Conservation (phyloP, 768 basidiomycete genomes). For the Leucocoprinus birnbaumii region DNA sequence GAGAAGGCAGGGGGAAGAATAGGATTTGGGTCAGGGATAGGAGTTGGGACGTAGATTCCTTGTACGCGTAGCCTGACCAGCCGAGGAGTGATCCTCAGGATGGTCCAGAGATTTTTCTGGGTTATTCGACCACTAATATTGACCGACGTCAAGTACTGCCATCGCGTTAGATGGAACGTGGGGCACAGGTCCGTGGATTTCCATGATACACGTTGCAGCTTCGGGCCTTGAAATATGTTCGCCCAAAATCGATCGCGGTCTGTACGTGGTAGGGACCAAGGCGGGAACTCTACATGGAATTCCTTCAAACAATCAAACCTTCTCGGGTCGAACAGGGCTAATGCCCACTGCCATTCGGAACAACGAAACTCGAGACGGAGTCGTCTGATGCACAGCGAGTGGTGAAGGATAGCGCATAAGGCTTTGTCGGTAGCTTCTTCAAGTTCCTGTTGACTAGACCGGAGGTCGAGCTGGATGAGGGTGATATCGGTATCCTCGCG, state of each 20-base stretch:
- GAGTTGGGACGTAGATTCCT: neutral
- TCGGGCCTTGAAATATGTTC: neutral
- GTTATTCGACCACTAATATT: neutral
- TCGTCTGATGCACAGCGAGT: neutral
- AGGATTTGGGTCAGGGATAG: no score
- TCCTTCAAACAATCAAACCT: neutral
- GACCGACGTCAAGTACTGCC: neutral
- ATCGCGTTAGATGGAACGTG: neutral
- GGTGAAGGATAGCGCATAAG: neutral
- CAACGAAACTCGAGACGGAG: slow-evolving; percentile 4
- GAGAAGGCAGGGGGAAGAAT: no score
- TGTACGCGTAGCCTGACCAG: neutral
- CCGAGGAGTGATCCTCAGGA: neutral
- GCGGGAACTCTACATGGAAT: neutral
- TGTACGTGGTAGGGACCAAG: neutral
- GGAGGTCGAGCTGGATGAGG: neutral
- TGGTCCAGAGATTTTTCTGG: neutral
- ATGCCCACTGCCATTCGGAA: neutral
- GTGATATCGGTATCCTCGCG: neutral
- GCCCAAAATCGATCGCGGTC: neutral
- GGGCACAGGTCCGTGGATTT: neutral
- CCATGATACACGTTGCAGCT: neutral
- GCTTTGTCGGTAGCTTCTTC: neutral
- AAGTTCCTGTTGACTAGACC: neutral
- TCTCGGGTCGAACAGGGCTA: neutral